These are phyloP conservation scores for Exophiala dermatitidis DNA, from an alignment of 2,329 filamentous ascomycete genomes.

Conservation along the genomic window DNA sequence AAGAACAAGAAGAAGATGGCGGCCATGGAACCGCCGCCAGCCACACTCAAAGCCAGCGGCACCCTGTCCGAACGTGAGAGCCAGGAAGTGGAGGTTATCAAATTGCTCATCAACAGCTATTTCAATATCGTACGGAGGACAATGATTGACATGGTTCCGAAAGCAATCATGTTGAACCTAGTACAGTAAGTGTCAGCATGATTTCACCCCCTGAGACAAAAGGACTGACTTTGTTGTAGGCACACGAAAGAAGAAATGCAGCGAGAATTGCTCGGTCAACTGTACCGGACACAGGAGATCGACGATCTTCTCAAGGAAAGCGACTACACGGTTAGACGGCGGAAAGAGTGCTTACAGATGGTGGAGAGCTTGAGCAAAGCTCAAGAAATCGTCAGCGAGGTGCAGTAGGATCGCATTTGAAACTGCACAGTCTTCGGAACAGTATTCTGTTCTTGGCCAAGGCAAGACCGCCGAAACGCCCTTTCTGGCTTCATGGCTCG, in stretches of 20 bases:
- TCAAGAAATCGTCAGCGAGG: conserved; percentile 88
- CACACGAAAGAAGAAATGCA: conserved; percentile 99
- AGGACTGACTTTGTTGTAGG: conserved; percentile 41
- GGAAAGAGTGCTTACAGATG: conserved; percentile 99
- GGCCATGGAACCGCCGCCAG: conserved; percentile 94
- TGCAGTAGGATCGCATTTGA: conserved; percentile 41
- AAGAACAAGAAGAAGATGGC: conserved; percentile 99
- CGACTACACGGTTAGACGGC: conserved; percentile 86
- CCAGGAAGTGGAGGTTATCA: conserved; percentile 97
- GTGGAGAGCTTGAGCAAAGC: conserved; percentile 85
- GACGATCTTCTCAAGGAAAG: conserved; percentile 96
- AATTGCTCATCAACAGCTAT: conserved; percentile 92
- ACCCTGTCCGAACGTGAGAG: conserved; percentile 88
- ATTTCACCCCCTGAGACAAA: not conserved
- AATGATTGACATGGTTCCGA: conserved; percentile 99
- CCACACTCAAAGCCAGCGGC: conserved; percentile 87
- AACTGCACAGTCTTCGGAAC: not conserved
- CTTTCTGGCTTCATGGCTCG: too few species aligned
- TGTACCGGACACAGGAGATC: conserved; percentile 86
- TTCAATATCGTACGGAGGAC: conserved; percentile 97
- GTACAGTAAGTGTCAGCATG: conserved; percentile 65
- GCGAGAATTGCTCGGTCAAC: conserved; percentile 88
- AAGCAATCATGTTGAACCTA: conserved; percentile 96
- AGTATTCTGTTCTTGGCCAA: not conserved
- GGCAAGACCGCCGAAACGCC: not conserved